Evolutionary conservation across 768 basidiomycete species (phyloP).

Genomic region (Boletus pseudopeckii): DNA sequence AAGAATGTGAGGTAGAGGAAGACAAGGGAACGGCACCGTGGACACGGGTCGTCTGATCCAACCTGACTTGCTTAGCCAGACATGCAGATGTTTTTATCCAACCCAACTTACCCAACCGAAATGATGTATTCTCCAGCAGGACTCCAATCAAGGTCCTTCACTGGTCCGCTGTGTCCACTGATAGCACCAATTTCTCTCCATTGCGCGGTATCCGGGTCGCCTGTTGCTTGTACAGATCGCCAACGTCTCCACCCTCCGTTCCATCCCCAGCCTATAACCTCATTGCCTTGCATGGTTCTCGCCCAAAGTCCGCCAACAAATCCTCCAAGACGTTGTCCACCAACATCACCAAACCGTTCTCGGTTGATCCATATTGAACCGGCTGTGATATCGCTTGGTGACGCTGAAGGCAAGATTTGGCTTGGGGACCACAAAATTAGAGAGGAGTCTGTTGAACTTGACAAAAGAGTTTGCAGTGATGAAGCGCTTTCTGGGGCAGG

Average conservation of each 20-base stretch:
- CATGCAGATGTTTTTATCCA: neutral
- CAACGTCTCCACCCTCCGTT: slow-evolving; percentile 92
- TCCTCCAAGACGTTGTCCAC: slow-evolving; percentile 85
- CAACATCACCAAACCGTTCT: slow-evolving; percentile 92
- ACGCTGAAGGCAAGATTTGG: slow-evolving; percentile 35
- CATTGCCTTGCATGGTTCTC: slow-evolving; percentile 40
- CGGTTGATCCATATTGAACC: slow-evolving; percentile 82
- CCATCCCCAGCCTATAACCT: slow-evolving; percentile 89
- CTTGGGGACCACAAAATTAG: slow-evolving; percentile 93
- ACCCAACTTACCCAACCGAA: slow-evolving; percentile 65
- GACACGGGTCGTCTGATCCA: slow-evolving; percentile 90
- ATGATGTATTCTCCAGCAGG: slow-evolving; percentile 82
- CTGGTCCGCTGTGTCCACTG: slow-evolving; percentile 79
- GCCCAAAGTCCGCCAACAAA: slow-evolving; percentile 92
- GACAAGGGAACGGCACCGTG: slow-evolving; percentile 56
- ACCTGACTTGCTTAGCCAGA: slow-evolving; percentile 39
- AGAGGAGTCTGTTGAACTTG: slow-evolving; percentile 93
- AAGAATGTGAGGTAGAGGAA: slow-evolving; percentile 3
- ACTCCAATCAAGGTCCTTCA: slow-evolving; percentile 84
- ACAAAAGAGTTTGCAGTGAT: slow-evolving; percentile 60
- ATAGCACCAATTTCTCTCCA: slow-evolving; percentile 83
- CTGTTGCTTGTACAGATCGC: slow-evolving; percentile 39
- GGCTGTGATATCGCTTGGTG: slow-evolving; percentile 37
- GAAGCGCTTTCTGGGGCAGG: slow-evolving; percentile 20
- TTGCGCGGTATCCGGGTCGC: slow-evolving; percentile 32